These are phyloP conservation scores for Sarocladiaceae sp. DNA, from an alignment of 2,329 filamentous ascomycete species.

Conservation along the genomic window DNA sequence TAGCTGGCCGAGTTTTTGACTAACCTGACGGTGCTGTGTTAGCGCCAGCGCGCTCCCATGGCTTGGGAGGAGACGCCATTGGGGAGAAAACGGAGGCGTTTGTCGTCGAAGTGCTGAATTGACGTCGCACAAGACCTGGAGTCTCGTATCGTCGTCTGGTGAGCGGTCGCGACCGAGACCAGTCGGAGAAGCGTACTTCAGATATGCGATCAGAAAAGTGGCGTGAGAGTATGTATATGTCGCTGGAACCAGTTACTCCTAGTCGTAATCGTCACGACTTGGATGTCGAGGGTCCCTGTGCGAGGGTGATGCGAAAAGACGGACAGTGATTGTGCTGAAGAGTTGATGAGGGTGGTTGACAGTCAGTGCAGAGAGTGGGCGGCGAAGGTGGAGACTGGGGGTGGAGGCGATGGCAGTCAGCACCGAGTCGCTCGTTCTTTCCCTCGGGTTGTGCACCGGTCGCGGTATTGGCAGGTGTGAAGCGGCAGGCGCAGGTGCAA, in stretches of 20 bases:
- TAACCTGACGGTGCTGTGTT: slow-evolving; percentile 45
- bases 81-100: neutral
- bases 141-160: neutral
- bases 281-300: neutral
- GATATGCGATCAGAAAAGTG: too few species aligned
- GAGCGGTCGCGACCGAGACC: neutral
- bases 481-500: neutral
- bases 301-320: neutral
- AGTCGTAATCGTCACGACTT: neutral
- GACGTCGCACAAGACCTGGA: neutral
- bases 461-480: neutral
- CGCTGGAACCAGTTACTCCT: too few species aligned
- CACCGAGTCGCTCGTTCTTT: neutral
- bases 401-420: neutral
- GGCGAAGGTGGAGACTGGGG: neutral
- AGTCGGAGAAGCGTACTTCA: neutral
- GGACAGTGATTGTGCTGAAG: neutral
- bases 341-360: neutral
- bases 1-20: slow-evolving; percentile 18
- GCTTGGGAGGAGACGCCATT: slow-evolving; percentile 87
- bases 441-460: neutral
- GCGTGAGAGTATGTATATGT: too few species aligned
- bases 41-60: slow-evolving; percentile 83
- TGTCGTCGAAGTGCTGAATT: neutral
- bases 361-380: neutral